Evolutionary conservation across 208 protist species (phyloP), one percentile per base, ranked within the genome.

Genomic region (Trypanosoma mega): DNA sequence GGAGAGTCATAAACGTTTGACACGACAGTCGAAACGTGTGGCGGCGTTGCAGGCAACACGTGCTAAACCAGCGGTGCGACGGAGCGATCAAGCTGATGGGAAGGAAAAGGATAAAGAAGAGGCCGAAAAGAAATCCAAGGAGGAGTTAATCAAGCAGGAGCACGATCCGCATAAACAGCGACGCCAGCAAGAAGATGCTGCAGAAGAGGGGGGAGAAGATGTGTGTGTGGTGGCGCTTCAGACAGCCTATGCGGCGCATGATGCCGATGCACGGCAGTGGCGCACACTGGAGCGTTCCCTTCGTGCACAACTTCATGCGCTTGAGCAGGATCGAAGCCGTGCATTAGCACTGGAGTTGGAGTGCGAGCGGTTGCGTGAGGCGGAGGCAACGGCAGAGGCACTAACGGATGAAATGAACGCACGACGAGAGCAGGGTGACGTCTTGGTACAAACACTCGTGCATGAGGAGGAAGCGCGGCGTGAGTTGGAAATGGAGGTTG

Each of bases 401-500:
- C 29, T 72, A 20, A 5, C 53, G 51, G 37, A 50, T 0, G 62
- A 77, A 53, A 51, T 69, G 27, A 53, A 16, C 2, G 8, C 2
- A 27, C 49, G 24, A 34, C 43, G 41, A 48, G 33, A 62, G 44
- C 45, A 53, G 30, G 63, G 45, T 7, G 53, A 69, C 26, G 63
- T 61, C 27, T 8, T 69, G 7, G 45, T 69, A 31, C 39, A 41
- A 8, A 51, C 34, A 8, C 29, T 69, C 8, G 63, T 69, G 6
- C 12, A 31, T 16, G 63, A 69, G 26, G 63, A 69, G 29, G 53
- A 69, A 39, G 33, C 26, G 23, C 53, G 54, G 47, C 45, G 41
- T 27, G 53, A n/a, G 18, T 9, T 56, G 1, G 63, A 69, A 39
- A 24, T 21, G 11, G 44, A 53, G 21, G 12, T 69, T 8, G 39